Conservation (phyloP, 2,329 filamentous ascomycete genomes). For the Knufia fluminis region DNA sequence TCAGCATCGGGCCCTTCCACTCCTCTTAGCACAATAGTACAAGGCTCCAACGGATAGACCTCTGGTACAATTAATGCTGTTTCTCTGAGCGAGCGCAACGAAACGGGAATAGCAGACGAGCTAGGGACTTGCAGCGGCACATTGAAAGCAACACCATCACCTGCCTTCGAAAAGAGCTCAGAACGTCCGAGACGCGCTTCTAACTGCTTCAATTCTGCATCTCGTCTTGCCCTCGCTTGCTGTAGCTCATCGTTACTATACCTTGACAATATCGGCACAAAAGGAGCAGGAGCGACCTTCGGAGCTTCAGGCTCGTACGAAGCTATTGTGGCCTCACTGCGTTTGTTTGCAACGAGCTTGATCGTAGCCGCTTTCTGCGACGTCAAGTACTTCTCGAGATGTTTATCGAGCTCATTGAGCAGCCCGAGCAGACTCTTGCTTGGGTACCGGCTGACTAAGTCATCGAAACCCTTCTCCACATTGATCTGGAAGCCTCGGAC, state of each 20-base stretch:
- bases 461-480: conserved; percentile 64
- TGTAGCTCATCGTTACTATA: conserved; percentile 45
- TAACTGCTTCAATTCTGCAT: conserved; percentile 60
- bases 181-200: conserved; percentile 64
- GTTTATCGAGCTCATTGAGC: conserved; percentile 62
- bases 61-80: conserved; percentile 61
- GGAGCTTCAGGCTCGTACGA: not conserved
- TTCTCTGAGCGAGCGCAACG: conserved; percentile 53
- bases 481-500: conserved; percentile 65
- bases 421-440: conserved; percentile 54
- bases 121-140: conserved; percentile 60
- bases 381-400: conserved; percentile 60
- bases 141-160: conserved; percentile 61
- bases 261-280: conserved; percentile 10
- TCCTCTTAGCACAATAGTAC: conserved; percentile 57
- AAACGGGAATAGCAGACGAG: conserved; percentile 49
- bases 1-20: conserved; percentile 52
- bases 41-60: conserved; percentile 61
- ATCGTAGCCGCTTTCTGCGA: conserved; percentile 63
- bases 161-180: conserved; percentile 57
- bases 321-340: conserved; percentile 28
- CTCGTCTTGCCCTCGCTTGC: conserved; percentile 54
- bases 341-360: conserved; percentile 55
- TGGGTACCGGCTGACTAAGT: conserved; percentile 47
- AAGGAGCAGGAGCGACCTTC: not conserved